Evolutionary conservation across 1,139 yeast species (phyloP).

Genomic region (Taiozyma sp.): DNA sequence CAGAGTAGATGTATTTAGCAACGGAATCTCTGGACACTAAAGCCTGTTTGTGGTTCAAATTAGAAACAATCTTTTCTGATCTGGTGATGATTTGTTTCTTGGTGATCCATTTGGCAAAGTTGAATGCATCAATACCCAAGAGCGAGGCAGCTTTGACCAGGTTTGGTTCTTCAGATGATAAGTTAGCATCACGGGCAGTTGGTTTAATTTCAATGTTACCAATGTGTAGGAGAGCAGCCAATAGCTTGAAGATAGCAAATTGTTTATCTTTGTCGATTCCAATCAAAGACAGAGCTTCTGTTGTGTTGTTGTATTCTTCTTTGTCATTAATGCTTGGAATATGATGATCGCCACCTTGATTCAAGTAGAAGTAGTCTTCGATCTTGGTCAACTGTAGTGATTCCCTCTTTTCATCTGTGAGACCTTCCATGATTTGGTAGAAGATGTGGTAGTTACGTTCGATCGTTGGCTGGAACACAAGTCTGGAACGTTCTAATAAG

Average conservation of each 20-base stretch:
- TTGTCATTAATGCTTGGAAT: slow-evolving; percentile 83
- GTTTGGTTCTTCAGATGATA: slow-evolving; percentile 84
- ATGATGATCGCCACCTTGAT: slow-evolving; percentile 73
- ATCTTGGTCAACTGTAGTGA: slow-evolving; percentile 59
- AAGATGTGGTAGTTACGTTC: slow-evolving; percentile 96
- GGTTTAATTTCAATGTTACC: slow-evolving; percentile 92
- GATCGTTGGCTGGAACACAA: slow-evolving; percentile 84
- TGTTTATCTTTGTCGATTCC: slow-evolving; percentile 67
- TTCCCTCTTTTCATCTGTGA: slow-evolving; percentile 54
- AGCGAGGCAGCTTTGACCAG: slow-evolving; percentile 80
- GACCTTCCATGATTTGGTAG: slow-evolving; percentile 84
- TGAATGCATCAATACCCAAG: slow-evolving; percentile 70
- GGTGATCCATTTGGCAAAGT: slow-evolving; percentile 87
- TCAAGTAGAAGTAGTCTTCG: slow-evolving; percentile 73
- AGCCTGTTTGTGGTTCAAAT: slow-evolving; percentile 81
- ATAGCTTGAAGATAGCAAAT: slow-evolving; percentile 63
- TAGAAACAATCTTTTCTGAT: slow-evolving; percentile 85
- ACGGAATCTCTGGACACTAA: slow-evolving; percentile 93
- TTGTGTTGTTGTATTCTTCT: slow-evolving; percentile 69
- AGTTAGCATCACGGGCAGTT: slow-evolving; percentile 78
- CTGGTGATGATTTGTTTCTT: slow-evolving; percentile 94
- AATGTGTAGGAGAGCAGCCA: slow-evolving; percentile 87
- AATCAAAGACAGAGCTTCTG: slow-evolving; percentile 70
- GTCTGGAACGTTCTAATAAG: slow-evolving; percentile 85
- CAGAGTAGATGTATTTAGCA: slow-evolving; percentile 88